A percentile compares a stretch with the other conserved stretches of the same genome.
Conservation (phyloP, 176 grass and related monocot genomes). For the Cymbopogon citratus region DNA sequence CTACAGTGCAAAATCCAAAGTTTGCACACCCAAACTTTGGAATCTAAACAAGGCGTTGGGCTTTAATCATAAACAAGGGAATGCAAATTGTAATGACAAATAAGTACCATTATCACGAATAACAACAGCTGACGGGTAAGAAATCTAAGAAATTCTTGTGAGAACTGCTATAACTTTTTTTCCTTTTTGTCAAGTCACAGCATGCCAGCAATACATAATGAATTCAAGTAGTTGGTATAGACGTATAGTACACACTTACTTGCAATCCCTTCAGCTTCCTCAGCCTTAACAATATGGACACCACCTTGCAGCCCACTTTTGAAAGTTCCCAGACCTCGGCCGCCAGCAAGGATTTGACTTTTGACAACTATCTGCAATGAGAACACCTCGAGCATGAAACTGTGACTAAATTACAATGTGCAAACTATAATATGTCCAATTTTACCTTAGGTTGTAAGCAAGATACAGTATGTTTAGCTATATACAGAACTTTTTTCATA, state of each 20-base stretch:
- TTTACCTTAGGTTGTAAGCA: background rate
- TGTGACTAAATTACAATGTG: background rate
- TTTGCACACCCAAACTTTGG: too few relatives aligned
- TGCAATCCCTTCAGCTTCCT: slow-evolving; percentile 73
- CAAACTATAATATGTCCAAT: background rate
- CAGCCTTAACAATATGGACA: slow-evolving; percentile 96
- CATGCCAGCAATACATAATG: background rate
- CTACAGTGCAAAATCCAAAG: too few relatives aligned
- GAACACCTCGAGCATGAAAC: background rate
- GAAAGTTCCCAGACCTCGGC: slow-evolving; percentile 91
- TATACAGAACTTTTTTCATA: background rate
- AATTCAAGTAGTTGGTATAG: background rate
- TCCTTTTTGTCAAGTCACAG: background rate
- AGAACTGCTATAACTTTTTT: background rate
- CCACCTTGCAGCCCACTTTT: slow-evolving; percentile 96
- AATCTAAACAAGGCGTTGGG: too few relatives aligned
- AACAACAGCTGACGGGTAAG: background rate
- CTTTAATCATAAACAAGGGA: background rate
- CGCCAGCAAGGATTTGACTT: slow-evolving; percentile 98
- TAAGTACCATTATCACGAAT: background rate
- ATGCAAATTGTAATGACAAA: background rate
- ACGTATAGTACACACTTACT: slow-evolving; percentile 35
- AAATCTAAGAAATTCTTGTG: slow-evolving; percentile 1
- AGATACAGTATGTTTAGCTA: background rate
- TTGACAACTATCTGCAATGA: slow-evolving; percentile 84